phyloP scores from a whole-genome alignment of 805 yeast species.

The Wickerhamomyces hampshirensis region DNA sequence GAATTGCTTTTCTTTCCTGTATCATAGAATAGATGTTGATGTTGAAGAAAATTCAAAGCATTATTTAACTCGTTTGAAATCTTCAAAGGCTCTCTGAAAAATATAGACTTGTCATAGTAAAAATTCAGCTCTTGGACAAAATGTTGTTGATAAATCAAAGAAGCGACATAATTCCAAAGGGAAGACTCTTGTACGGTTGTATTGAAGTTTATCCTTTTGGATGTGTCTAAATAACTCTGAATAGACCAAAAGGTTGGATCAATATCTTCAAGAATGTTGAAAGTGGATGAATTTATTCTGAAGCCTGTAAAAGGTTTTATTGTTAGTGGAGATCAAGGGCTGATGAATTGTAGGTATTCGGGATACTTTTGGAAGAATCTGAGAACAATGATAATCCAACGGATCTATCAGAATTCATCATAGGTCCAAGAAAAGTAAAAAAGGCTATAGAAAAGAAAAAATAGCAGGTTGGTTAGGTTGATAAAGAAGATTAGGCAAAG shows the following conservation, averaged over 20 bases:
- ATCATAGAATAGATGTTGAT: no score
- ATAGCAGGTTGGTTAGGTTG: no score
- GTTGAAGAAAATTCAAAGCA: constrained; percentile 2
- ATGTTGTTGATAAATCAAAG: constrained; percentile 3
- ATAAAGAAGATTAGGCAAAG: no score
- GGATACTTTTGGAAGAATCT: no score
- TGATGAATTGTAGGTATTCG: no score
- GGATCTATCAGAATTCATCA: no score
- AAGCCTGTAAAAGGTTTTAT: neutral
- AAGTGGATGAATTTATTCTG: constrained; percentile 1
- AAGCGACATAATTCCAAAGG: constrained; percentile 5
- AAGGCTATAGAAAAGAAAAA: no score
- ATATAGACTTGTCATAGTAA: constrained; percentile 8
- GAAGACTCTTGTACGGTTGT: constrained; percentile 3
- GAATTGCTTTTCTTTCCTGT: no score
- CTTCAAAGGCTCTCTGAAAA: constrained; percentile 4
- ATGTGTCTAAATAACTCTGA: constrained; percentile 6
- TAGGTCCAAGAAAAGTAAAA: no score
- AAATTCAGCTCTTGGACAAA: neutral
- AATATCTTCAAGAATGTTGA: constrained; percentile 7
- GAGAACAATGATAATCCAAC: no score
- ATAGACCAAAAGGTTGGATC: constrained; percentile 15
- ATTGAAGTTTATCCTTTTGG: constrained; percentile 1
- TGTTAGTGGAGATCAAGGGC: neutral
- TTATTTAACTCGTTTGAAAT: constrained; percentile 1